phyloP scores from a whole-genome alignment of 2,329 filamentous ascomycete species.

The Diaporthe destruens region DNA sequence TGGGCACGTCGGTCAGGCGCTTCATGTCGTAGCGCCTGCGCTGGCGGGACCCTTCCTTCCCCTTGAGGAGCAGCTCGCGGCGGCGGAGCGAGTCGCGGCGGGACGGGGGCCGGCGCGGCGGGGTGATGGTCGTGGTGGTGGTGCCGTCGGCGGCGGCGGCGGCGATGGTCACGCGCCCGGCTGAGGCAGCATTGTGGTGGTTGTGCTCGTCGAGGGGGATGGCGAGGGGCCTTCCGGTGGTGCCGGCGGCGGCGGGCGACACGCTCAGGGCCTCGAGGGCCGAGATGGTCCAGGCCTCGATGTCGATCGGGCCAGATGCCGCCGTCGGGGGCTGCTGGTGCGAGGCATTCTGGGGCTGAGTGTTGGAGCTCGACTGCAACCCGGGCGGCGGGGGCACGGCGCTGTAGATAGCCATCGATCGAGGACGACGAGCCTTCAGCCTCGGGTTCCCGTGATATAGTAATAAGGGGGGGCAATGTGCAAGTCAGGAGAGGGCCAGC shows the following conservation, averaged over 20 bases:
- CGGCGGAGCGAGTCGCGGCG: conserved; percentile 67
- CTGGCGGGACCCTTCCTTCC: conserved; percentile 89
- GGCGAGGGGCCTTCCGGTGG: conserved; percentile 70
- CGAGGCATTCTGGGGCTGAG: conserved; percentile 42
- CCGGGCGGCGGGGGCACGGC: conserved; percentile 50
- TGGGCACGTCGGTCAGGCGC: conserved; percentile 86
- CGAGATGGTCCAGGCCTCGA: conserved; percentile 76
- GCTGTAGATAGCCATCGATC: conserved; percentile 51
- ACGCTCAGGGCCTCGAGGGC: conserved; percentile 68
- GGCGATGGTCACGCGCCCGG: conserved; percentile 42
- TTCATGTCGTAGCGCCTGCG: conserved; percentile 96
- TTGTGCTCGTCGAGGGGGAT: conserved; percentile 78
- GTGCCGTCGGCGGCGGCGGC: conserved; percentile 42
- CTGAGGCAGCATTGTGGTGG: conserved; percentile 44
- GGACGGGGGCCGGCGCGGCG: conserved; percentile 60
- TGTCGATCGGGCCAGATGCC: conserved; percentile 61
- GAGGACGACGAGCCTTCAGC: background rate
- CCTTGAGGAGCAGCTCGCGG: conserved; percentile 84
- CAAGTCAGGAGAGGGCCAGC: background rate
- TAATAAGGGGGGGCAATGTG: conserved; percentile 10
- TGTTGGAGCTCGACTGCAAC: conserved; percentile 35
- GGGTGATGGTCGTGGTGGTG: conserved; percentile 45
- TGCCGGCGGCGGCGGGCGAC: conserved; percentile 67
- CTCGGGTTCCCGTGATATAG: too few relatives aligned
- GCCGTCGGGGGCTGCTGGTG: conserved; percentile 44